phyloP scores from a whole-genome alignment of 2,329 filamentous ascomycete species.

The Paracorniculantispora psalliotae region DNA sequence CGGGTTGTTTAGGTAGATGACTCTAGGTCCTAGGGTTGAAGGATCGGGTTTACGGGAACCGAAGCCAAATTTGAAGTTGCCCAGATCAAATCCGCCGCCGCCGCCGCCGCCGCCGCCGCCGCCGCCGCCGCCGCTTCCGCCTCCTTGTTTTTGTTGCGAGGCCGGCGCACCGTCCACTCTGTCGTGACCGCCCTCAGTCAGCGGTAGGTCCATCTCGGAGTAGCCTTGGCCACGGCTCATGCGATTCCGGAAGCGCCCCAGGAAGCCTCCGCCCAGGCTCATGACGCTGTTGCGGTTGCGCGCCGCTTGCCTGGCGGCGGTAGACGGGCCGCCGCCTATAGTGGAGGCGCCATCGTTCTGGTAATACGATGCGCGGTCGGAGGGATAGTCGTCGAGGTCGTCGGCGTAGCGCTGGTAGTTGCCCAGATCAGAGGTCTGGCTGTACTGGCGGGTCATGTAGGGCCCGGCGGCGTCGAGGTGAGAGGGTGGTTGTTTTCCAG shows the following conservation, averaged over 20 bases:
- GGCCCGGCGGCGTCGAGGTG: conserved; percentile 26
- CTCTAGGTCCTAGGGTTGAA: conserved; percentile 81
- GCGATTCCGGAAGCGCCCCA: conserved; percentile 85
- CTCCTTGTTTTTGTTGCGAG: conserved; percentile 36
- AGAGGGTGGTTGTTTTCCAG: background rate
- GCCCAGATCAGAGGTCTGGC: conserved; percentile 74
- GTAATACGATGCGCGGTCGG: conserved; percentile 77
- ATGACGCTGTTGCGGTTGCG: conserved; percentile 85
- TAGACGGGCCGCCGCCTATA: conserved; percentile 45
- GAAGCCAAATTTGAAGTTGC: conserved; percentile 90
- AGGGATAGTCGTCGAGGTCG: conserved; percentile 75
- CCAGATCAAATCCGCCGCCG: conserved; percentile 50
- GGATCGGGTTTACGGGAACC: conserved; percentile 80
- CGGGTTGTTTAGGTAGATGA: conserved; percentile 95
- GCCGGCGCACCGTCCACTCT: conserved; percentile 21
- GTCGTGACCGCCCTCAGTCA: conserved; percentile 68
- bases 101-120: conserved; percentile 19
- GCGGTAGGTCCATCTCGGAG: conserved; percentile 95
- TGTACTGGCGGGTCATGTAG: conserved; percentile 50
- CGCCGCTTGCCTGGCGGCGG: conserved; percentile 50
- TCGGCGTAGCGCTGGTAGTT: conserved; percentile 91
- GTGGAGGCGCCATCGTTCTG: conserved; percentile 48
- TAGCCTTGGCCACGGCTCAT: conserved; percentile 84
- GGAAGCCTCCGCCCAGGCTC: conserved; percentile 76
- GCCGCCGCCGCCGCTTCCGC: conserved; percentile 12